Base-by-base conservation (phyloP, 108 stramenopile species). In the Conticribra guillardii region DNA sequence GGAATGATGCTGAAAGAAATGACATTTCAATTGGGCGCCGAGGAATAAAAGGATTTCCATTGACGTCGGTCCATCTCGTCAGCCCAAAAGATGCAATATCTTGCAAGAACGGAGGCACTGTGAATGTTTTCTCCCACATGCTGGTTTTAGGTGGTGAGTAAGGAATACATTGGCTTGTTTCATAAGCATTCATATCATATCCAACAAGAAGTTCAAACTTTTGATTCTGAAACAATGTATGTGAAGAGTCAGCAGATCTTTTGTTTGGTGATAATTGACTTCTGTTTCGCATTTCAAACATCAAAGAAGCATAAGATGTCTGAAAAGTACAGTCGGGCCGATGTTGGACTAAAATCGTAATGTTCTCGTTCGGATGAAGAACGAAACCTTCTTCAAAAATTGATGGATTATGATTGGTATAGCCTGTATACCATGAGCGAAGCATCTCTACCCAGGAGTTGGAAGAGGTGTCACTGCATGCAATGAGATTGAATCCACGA, bases 341-440 rank as follows among this genome's bases (percentile, higher is more conserved):
- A 48, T 90, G 84, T 57, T 89, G 74, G 44, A 93, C 63, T 55
- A 78, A 89, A 30, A 93, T 68, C 3, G 84, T 78, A 15, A 53
- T 67, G 44, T 81, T 90, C 62, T 86, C 70, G 8, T 86, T 88
- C n/a, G 91, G 88, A 27, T 58, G 26, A 30, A 93, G 72, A 21
- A 58, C 71, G 63, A 87, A 90, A 24, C 83, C 69, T 24, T 79
- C 28, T 27, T 68, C 55, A 53, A 32, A 51, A 48, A 24, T 21
- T 44, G 44, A 7, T 63, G 11, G 60, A 16, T 32, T 3, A 41
- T n/a, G n/a, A n/a, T n/a, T n/a, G n/a, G n/a, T n/a, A n/a, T n/a
- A n/a, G n/a, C n/a, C n/a, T n/a, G n/a, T n/a, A n/a, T n/a, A 41
- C 37, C 37, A 41, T 9, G 5, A 41, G 8, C 5, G 11, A 5